A percentile compares a stretch with the other conserved stretches of the same genome.
These are phyloP conservation scores for Pleurotus citrinopileatus DNA, from an alignment of 768 basidiomycete genomes.

Conservation along the genomic window DNA sequence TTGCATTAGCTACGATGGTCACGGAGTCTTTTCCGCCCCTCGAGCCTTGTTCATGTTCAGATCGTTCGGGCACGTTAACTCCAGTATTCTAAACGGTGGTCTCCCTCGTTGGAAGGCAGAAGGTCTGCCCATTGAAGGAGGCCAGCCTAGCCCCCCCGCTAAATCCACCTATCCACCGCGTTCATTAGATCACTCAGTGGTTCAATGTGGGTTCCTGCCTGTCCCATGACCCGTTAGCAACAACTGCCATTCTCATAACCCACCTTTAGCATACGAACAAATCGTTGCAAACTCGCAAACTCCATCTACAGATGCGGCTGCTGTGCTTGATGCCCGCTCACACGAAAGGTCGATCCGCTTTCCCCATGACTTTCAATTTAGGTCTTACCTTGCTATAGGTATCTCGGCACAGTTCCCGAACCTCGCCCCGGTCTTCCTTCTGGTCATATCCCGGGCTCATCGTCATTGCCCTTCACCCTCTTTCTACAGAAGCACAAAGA, in stretches of 20 bases:
- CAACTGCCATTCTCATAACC: background rate
- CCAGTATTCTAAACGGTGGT: conserved; percentile 92
- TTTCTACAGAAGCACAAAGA: conserved; percentile 53
- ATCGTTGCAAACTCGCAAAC: conserved; percentile 68
- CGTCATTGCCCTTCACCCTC: conserved; percentile 77
- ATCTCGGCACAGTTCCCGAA: conserved; percentile 78
- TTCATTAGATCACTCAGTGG: conserved; percentile 41
- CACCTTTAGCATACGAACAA: conserved; percentile 68
- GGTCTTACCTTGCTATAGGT: conserved; percentile 44
- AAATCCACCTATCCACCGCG: conserved; percentile 50
- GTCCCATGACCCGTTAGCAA: conserved; percentile 3
- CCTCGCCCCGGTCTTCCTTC: conserved; percentile 85
- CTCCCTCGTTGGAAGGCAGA: conserved; percentile 78
- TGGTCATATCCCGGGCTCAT: conserved; percentile 89
- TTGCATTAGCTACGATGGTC: conserved; percentile 73
- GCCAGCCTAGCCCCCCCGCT: conserved; percentile 24
- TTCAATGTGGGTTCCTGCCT: conserved; percentile 44
- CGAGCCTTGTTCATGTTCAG: conserved; percentile 94
- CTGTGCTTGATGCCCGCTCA: conserved; percentile 88
- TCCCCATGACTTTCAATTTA: background rate
- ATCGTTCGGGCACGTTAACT: conserved; percentile 82
- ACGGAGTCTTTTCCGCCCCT: conserved; percentile 90
- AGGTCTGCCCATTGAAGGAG: conserved; percentile 50
- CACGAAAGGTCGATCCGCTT: conserved; percentile 61
- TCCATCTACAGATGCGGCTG: conserved; percentile 37